Conservation (phyloP, 2,329 filamentous ascomycete species). For the Huntiella moniliformis region DNA sequence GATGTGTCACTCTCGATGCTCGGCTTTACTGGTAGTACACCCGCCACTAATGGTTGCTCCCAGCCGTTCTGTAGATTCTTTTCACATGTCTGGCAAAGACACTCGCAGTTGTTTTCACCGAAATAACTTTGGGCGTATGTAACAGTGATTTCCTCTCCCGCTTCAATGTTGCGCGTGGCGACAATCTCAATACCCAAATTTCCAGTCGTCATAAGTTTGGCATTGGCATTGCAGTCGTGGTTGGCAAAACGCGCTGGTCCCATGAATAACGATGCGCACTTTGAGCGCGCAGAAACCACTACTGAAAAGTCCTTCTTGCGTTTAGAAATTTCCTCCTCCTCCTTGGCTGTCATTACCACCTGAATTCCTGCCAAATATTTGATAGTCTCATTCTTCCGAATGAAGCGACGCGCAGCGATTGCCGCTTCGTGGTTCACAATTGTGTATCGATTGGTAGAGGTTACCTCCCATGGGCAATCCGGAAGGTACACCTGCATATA, state of each 20-base stretch:
- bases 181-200: constrained; percentile 81
- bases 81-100: constrained; percentile 79
- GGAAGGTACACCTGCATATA: constrained; percentile 87
- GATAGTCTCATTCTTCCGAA: constrained; percentile 67
- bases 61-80: constrained; percentile 60
- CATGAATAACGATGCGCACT: constrained; percentile 78
- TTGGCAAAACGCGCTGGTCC: constrained; percentile 93
- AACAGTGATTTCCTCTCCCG: constrained; percentile 90
- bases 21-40: constrained; percentile 20
- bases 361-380: constrained; percentile 85
- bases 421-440: constrained; percentile 79
- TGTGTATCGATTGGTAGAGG: constrained; percentile 82
- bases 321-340: constrained; percentile 63
- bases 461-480: constrained; percentile 86
- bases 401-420: constrained; percentile 60
- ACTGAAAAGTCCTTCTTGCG: constrained; percentile 92
- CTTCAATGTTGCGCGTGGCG: constrained; percentile 59
- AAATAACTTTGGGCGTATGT: constrained; percentile 95
- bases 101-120: constrained; percentile 86
- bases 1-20: constrained; percentile 33
- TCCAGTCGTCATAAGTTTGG: constrained; percentile 64
- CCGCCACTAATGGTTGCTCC: constrained; percentile 34
- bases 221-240: constrained; percentile 90
- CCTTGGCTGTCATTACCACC: constrained; percentile 78
- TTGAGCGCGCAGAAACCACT: constrained; percentile 81